Evolutionary conservation across 192 early-diverging fungal genomes (phyloP), one percentile per base, ranked within the genome.

Genomic region (Oehlia diaphana): DNA sequence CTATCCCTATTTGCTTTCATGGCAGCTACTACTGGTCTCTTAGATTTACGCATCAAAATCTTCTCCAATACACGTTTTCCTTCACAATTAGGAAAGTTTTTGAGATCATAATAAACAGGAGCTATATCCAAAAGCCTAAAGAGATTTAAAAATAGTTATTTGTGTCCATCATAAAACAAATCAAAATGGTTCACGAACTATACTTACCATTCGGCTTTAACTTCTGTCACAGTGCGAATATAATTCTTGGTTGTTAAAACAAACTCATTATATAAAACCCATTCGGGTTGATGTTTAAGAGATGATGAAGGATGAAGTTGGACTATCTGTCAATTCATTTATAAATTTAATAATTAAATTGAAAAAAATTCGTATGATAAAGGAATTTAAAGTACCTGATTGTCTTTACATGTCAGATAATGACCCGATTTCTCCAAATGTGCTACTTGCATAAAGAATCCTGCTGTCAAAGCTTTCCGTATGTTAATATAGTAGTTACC

Each of bases 261-360:
- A 92, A 97, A 99, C 85, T 99, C 98, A 79, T 99, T 98, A 88
- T 99, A 99, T 49, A 98, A 84, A 2, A 99, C 96, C 98, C 98
- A 99, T 85, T 99, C 96, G n/a, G 97, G 95, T 75, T 96, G 96
- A 77, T 92, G 91, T 70, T 91, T 91, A 37, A 99, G 84, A 80
- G 92, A 91, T 33, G 93, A 94, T 44, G 96, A 97, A 31, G 97
- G 97, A 80, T 99, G 97, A 44, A 99, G 87, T 64, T 92, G 92
- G 12, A 99, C 98, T 33, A 94, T 26, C 77, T 79, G 42, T n/a
- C 62, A 44, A 75, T 42, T 47, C 28, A 63, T 72, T 65, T 9
- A 28, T 16, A 84, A 50, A 9, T 50, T 70, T 66, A 23, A 65
- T 63, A 39, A 31, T 5, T 19, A 58, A 58, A 58, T 58, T 21